phyloP scores from a whole-genome alignment of 768 basidiomycete species.

The Tricholoma furcatifolium region DNA sequence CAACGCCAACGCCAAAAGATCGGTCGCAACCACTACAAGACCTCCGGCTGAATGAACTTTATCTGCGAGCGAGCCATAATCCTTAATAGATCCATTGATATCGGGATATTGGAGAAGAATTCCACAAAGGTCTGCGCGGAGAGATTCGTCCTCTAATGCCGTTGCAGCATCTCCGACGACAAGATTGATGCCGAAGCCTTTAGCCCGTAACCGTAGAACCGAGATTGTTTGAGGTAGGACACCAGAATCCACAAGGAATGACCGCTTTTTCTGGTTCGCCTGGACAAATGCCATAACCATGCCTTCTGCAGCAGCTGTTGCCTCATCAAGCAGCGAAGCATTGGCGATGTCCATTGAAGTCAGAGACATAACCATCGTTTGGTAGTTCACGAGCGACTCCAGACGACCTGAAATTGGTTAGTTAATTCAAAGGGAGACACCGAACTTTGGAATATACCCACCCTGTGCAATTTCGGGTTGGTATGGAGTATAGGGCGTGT shows the following conservation, averaged over 20 bases:
- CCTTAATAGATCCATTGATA: conserved; percentile 78
- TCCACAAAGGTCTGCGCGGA: conserved; percentile 73
- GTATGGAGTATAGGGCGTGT: conserved; percentile 94
- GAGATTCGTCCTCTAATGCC: conserved; percentile 48
- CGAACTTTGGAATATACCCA: conserved; percentile 25
- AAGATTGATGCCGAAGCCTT: conserved; percentile 89
- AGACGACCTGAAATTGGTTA: conserved; percentile 68
- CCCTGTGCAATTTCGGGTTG: conserved; percentile 99
- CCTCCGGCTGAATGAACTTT: conserved; percentile 72
- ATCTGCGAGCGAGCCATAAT: conserved; percentile 65
- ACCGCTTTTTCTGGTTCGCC: conserved; percentile 67
- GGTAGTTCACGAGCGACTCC: conserved; percentile 95
- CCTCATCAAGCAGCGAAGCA: conserved; percentile 92
- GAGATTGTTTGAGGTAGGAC: conserved; percentile 89
- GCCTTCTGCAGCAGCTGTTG: conserved; percentile 91
- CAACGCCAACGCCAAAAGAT: conserved; percentile 89
- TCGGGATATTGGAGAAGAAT: conserved; percentile 94
- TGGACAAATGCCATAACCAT: conserved; percentile 92
- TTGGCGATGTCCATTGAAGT: conserved; percentile 96
- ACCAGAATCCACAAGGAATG: conserved; percentile 81
- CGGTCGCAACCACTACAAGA: conserved; percentile 87
- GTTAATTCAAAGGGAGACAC: background rate
- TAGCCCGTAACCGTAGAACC: conserved; percentile 87
- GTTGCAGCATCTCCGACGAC: conserved; percentile 60
- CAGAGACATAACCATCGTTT: conserved; percentile 93